Percentiles rank a stretch among this genome's conserved stretches.
Evolutionary conservation across 176 grass and related monocot genomes (phyloP).

Genomic region (Dactylis glomerata): DNA sequence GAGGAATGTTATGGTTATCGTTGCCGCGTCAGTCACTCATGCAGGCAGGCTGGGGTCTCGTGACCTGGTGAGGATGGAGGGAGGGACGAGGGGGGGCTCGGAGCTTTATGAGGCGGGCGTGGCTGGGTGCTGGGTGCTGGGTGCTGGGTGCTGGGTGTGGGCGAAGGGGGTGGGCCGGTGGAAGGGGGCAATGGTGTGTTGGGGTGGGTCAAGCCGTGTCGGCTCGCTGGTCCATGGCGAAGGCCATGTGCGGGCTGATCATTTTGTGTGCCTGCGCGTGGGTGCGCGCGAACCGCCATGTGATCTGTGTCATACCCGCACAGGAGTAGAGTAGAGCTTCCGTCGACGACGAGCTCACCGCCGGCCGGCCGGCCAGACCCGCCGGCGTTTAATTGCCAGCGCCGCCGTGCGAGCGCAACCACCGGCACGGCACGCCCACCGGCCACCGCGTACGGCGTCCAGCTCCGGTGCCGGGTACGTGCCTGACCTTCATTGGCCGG

Average conservation of each 20-base stretch:
- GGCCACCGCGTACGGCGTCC: background rate
- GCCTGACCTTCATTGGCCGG: background rate
- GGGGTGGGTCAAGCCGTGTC: conserved; percentile 59
- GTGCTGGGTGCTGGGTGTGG: background rate
- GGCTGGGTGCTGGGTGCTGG: background rate
- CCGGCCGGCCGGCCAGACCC: background rate
- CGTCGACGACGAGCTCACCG: no score
- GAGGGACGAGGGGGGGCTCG: background rate
- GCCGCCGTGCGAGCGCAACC: background rate
- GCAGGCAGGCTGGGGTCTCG: conserved; percentile 19
- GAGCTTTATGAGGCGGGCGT: conserved; percentile 6
- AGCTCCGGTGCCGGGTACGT: background rate
- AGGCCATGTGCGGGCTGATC: conserved; percentile 51
- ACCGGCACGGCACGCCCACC: background rate
- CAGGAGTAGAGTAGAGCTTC: no score
- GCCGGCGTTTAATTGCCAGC: background rate
- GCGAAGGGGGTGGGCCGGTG: background rate
- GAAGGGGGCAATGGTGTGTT: conserved; percentile 15
- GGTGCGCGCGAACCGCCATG: conserved; percentile 40
- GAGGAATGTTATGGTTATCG: conserved; percentile 20
- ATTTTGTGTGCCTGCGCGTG: conserved; percentile 25
- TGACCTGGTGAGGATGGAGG: background rate
- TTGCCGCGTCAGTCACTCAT: background rate
- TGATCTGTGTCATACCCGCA: conserved; percentile 44
- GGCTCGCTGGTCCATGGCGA: conserved; percentile 37